Base-by-base conservation (phyloP, 2,329 filamentous ascomycete species). In the Blastomyces percursus region DNA sequence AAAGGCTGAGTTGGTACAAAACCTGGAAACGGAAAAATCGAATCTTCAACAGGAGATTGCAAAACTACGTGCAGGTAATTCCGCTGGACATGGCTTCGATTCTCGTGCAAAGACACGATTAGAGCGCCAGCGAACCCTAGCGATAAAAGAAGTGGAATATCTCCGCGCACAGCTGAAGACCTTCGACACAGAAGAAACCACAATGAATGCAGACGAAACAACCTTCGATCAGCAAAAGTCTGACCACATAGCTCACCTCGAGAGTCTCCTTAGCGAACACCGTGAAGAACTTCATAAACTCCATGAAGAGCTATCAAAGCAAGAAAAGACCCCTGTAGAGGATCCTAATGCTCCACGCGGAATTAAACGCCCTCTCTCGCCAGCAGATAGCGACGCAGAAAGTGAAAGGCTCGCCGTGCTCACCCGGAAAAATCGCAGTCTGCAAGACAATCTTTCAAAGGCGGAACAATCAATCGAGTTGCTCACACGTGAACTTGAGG, bases 101-200 rank as follows among this genome's bases (percentile, higher is more conserved):
- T 88, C 72, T 65, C 84, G 91, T 75, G 82, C 84, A 1, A 86
- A 86, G 52, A 79, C 88, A 61, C 84, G 94, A 40, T 78, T 96
- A 0, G 93, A 99, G 69, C 83, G 94, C 63, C 93, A 97, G 72
- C 89, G 90, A 63, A 84, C 83, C 0, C 82, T 99, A 8, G 91
- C 92, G 0, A 82, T 91, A 30, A 96, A 96, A 71, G 95, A 99
- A 73, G 90, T 94, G 0, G 92, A 96, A 68, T 96, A 96, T 72
- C 82, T 99, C 7, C 89, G 94, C 27, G 93, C 91, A 0, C 94
- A 99, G 74, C 82, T 97, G 61, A 92, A 92, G 76, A 88, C 89
- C 0, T 88, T 95, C 64, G 90, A 97, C 70, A 84, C 85, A 0
- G 94, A 99, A 74, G 92, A 97, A 69, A 84, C 86, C 61, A 92